Base-by-base conservation (phyloP, 208 protist species). In the Crithidia acanthocephali region DNA sequence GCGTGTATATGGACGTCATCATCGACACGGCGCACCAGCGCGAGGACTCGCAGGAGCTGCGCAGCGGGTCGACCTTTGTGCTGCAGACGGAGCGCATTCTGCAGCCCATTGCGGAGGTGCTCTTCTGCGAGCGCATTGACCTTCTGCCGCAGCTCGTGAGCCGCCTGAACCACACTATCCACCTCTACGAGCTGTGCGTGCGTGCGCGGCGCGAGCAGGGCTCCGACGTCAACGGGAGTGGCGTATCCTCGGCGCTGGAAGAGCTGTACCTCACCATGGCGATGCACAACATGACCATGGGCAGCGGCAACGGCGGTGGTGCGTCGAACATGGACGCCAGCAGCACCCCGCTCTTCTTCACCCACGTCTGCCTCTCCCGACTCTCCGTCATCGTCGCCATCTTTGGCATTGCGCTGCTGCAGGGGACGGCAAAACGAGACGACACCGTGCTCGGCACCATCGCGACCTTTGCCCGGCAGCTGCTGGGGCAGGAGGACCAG, bases 321-420 rank as follows among this genome's bases (percentile, higher is more conserved):
- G 42, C 13, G 5, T 4, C 65, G 33, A 37, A 30, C 33, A 16
- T 65, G 62, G 55, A 60, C 23, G 30, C 44, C 32, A 65, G 57
- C 23, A 48, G 48, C 32, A 76, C 61, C 9, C 56, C 59, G 30
- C 77, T 93, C 58, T 83, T 89, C 68, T 80, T 96, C 61, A 87
- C 72, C 40, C 76, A 89, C 62, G 86, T 96, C 7, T 92, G 83
- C 66, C 84, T 96, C 40, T 94, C 89, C 11, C 87, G 89, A 4
- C 78, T 96, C 48, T 94, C 91, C 42, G 89, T 94, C 2, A 84
- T 96, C 44, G 83, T 96, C 23, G 89, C 87, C 55, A 83, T 87
- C 45, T 85, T 94, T 35, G 91, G 85, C 15, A 92, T 96, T 48
- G 80, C 91, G 40, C 75, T 93, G 37, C 25, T 85, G 47, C 88